Evolutionary conservation across 441 rosid genomes (phyloP), one percentile per base, ranked within the genome.

Genomic region (Aleurites moluccanus): DNA sequence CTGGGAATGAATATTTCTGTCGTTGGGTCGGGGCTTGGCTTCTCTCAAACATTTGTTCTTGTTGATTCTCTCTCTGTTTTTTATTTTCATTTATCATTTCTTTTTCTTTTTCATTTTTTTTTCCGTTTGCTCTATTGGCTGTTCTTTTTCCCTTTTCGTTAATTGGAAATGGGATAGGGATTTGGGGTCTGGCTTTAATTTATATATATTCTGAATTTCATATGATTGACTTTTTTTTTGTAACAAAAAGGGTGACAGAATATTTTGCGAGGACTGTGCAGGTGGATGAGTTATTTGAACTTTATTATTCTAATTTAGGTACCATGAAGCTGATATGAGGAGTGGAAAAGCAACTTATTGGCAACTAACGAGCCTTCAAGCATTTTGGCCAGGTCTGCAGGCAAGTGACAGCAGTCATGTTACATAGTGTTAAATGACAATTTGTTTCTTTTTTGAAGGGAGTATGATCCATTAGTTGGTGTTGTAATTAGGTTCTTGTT

Each of bases 361-460:
- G 99, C 99, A 94, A 83, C 92, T 94, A 78, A 94, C 97, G 70
- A 94, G 99, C 84, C 97, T 92, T 81, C 99, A 94, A 87, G 97
- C 99, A 69, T 94, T 94, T 84, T 94, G 99, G 99, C 99, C 99
- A 53, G 97, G 99, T 77, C 86, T 94, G 62, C 99, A 94, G 91
- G 99, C 84, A 83, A 75, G 83, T 77, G 63, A 76, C 40, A 79
- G 70, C 65, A 78, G 72, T 70, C 70, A 55, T 78, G 82, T 18
- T 89, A 60, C 90, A 88, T 88, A 89, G 74, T 75, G 56, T 18
- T 6, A 2, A 52, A 28, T 67, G 73, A 28, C 50, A 65, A 52
- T 45, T 33, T 53, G 9, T 53, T 68, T 68, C 33, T 62, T 67
- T 27, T 42, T 50, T 60, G 49, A 67, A 52, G 52, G 66, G 73